Evolutionary conservation across 1,139 yeast genomes (phyloP), one percentile per base, ranked within the genome.

Genomic region (Pichia sp.): DNA sequence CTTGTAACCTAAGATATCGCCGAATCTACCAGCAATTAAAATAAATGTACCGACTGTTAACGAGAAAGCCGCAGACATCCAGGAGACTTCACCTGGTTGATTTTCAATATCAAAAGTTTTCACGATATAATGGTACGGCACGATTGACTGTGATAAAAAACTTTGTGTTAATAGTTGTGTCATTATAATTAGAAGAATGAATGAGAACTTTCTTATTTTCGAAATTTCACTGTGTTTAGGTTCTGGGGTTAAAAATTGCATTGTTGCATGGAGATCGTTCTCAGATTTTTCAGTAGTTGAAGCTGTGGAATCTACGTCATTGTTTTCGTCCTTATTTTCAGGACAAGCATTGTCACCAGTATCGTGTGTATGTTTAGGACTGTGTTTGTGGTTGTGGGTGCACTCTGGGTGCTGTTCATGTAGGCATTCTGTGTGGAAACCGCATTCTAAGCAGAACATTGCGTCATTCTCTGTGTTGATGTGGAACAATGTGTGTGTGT

Each of bases 1-100:
- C 55, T 79, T 79, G 56, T 80, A 79, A 4, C 88, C 89, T 56
- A 69, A 72, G 54, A 79, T 62, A 58, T 83, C 88, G n/a, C 88
- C 88, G 20, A 81, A 58, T 41, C 83, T 71, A 11, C 89, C 89
- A 1, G 83, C 74, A 4, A 77, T 66, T 31, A 83, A 63, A 47
- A 82, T 81, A 51, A 82, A 78, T 0, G 87, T 77, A 11, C 87
- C 87, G 14, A 76, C 79, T 0, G 85, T 76, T 41, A 81, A 65
- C 1, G 83, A 73, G 55, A 70, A 81, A 0, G 82, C 70, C 0
- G 85, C 83, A 4, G 81, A 67, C 59, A 77, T 77, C 87, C 88
- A 82, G 5, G 80, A 70, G 14, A 71, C 67, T 58, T 71, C 72
- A 6, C 83, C 83, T 4, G 58, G 57, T 45, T 56, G 62, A 40